Evolutionary conservation across 495 filamentous ascomycete genomes (phyloP).

Genomic region (Hypoxylon trugodes): DNA sequence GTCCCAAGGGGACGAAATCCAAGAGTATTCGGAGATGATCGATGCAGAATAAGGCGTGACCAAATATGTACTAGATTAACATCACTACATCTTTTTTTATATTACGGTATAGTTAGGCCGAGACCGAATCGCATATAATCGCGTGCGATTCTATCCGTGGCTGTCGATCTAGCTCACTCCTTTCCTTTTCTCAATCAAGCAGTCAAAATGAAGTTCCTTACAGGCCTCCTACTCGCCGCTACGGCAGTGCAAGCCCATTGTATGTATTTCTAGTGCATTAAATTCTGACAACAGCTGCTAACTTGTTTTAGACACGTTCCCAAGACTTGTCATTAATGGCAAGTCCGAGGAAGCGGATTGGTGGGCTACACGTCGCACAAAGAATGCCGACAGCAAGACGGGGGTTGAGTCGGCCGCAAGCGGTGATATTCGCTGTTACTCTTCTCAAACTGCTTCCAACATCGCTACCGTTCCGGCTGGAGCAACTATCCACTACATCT

Average conservation of each 20-base stretch:
- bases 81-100: conserved; percentile 8
- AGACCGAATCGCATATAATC: conserved; percentile 14
- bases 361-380: conserved; percentile 53
- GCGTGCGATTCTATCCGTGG: neutral
- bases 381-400: conserved; percentile 50
- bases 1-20: neutral
- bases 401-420: conserved; percentile 52
- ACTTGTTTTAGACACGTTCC: conserved; percentile 48
- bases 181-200: conserved; percentile 1
- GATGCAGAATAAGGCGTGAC: conserved; percentile 12
- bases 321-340: conserved; percentile 51
- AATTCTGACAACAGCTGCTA: neutral
- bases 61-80: conserved; percentile 24
- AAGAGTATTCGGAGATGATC: neutral
- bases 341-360: conserved; percentile 50
- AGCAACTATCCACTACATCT: conserved; percentile 54
- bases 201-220: conserved; percentile 40
- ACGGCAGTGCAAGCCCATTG: conserved; percentile 48
- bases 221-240: conserved; percentile 38
- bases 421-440: conserved; percentile 59
- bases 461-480: conserved; percentile 53
- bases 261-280: conserved; percentile 18
- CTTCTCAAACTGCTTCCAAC: conserved; percentile 48
- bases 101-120: neutral
- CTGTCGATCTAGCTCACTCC: neutral